Conservation (phyloP, 2,329 filamentous ascomycete genomes). For the Sporothrix pallida region DNA sequence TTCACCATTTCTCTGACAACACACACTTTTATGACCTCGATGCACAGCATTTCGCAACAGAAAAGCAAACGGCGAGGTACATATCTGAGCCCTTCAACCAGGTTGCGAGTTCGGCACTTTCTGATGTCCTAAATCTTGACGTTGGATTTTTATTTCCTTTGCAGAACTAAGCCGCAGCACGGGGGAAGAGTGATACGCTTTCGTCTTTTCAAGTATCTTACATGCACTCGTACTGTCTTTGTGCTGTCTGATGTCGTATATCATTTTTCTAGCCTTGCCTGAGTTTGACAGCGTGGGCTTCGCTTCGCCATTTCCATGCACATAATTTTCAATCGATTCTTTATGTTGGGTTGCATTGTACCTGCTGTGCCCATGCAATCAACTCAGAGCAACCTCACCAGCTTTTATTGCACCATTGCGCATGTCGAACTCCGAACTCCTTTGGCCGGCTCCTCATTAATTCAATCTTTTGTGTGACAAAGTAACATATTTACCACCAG, state of each 20-base stretch:
- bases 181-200: conserved; percentile 17
- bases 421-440: not conserved
- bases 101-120: conserved; percentile 19
- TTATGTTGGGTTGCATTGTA: conserved; percentile 24
- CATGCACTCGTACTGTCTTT: not conserved
- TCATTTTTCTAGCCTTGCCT: not conserved
- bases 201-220: not conserved
- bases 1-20: not conserved
- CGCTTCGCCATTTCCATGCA: conserved; percentile 12
- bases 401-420: not conserved
- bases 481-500: not conserved
- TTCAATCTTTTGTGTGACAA: not conserved
- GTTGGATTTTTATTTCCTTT: not conserved
- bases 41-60: not conserved
- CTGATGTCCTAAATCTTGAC: not conserved
- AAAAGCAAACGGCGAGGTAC: not conserved
- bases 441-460: not conserved
- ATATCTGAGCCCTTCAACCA: not conserved
- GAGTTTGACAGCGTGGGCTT: conserved; percentile 15
- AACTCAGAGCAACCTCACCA: not conserved
- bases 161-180: not conserved
- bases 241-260: not conserved
- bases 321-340: conserved; percentile 15
- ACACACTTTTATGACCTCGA: not conserved
- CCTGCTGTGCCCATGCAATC: conserved; percentile 9